Evolutionary conservation across 306 rosid genomes (phyloP).

Genomic region (Albizia julibrissin): DNA sequence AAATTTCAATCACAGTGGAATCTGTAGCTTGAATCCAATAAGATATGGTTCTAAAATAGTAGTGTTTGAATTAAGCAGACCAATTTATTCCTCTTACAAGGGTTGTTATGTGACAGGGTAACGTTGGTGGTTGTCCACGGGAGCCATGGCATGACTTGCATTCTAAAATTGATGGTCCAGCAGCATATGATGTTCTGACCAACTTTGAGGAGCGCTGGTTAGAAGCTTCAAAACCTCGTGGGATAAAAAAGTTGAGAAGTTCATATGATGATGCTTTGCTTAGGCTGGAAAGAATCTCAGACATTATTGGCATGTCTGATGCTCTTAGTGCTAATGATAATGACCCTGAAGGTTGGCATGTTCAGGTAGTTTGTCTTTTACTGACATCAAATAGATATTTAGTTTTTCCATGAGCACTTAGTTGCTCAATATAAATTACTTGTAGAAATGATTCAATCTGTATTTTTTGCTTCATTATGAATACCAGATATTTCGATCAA

Average conservation of each 20-base stretch:
- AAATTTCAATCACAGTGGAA: slow-evolving; percentile 24
- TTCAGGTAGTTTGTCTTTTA: slow-evolving; percentile 59
- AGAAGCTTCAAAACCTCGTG: slow-evolving; percentile 83
- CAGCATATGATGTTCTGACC: slow-evolving; percentile 88
- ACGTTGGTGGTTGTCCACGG: slow-evolving; percentile 76
- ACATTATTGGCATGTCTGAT: slow-evolving; percentile 55
- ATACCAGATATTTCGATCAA: slow-evolving; percentile 92
- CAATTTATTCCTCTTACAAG: slow-evolving; percentile 25
- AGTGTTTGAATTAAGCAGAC: slow-evolving; percentile 2
- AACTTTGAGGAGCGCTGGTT: slow-evolving; percentile 98
- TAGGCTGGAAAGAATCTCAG: slow-evolving; percentile 73
- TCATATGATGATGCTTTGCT: slow-evolving; percentile 79
- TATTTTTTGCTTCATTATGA: slow-evolving; percentile 18
- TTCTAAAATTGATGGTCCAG: slow-evolving; percentile 92
- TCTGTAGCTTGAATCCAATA: neutral
- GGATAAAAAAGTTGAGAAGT: slow-evolving; percentile 68
- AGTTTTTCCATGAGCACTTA: slow-evolving; percentile 24
- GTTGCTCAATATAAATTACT: slow-evolving; percentile 15
- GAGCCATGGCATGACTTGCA: slow-evolving; percentile 99
- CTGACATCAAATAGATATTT: slow-evolving; percentile 11
- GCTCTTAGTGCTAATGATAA: slow-evolving; percentile 44
- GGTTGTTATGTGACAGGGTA: slow-evolving; percentile 63
- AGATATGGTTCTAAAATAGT: slow-evolving; percentile 2
- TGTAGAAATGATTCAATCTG: slow-evolving; percentile 10
- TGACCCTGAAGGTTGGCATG: slow-evolving; percentile 93